Evolutionary conservation across 2,329 filamentous ascomycete species (phyloP), one percentile per base, ranked within the genome.

Genomic region (Colletotrichum gloeosporioides): DNA sequence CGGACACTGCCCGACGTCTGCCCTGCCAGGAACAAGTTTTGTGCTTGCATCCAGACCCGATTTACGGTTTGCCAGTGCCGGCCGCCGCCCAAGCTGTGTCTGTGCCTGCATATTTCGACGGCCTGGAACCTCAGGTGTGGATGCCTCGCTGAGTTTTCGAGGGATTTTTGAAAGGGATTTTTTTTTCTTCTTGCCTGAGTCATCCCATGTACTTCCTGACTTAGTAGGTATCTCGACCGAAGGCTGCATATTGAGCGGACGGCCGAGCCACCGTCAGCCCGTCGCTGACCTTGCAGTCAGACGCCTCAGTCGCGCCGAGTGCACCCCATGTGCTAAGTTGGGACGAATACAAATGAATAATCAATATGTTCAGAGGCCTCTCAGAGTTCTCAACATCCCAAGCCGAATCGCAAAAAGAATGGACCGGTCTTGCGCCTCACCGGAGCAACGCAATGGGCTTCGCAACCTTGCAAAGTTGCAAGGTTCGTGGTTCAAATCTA

Each of bases 11-110:
- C 57, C 57, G 27, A 9, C 13, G 9, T 5, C 31, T 36, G 16
- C 36, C 22, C 57, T 68, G 53, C 34, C 55, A 73, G 70, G 73
- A 64, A 76, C 70, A 73, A 64, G 64, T 53, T 64, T 68, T 73
- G 64, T 73, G 18, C 70, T 31, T 71, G 69, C 73, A 36, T 70
- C 36, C 63, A 69, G 69, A 44, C 36, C 69, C 18, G 39, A 44
- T n/a, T 44, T 44, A 44, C 32, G 25, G 44, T 65, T 27, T 22
- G 55, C 57, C 57, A 31, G 62, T 49, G 36, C 25, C 36, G 22
- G n/a, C n/a, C n/a, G 27, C 61, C 36, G 29, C 32, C 53, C 53
- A 69, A 61, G 71, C 65, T 57, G 31, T 49, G 31, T 49, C 57
- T 34, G 63, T 68, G 64, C 64, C 34, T 73, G 73, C 69, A 69